Evolutionary conservation across 2,329 filamentous ascomycete species (phyloP).

Genomic region (Beauveria varroae): DNA sequence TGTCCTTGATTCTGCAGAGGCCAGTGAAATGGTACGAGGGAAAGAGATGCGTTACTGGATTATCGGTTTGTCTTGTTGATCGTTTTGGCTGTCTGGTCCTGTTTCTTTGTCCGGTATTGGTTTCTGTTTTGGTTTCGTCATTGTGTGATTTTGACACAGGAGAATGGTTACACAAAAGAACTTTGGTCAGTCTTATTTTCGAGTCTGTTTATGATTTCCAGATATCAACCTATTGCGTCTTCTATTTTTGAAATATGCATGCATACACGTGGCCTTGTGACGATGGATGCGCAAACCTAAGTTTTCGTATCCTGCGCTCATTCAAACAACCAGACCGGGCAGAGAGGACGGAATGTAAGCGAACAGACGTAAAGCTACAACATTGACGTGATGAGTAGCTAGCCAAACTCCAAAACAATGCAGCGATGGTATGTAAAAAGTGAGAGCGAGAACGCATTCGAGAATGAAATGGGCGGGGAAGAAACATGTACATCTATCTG

Average conservation of each 20-base stretch:
- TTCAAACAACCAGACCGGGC: neutral
- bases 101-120: neutral
- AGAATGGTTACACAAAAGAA: constrained; percentile 13
- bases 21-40: neutral
- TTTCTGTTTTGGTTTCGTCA: neutral
- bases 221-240: neutral
- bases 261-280: neutral
- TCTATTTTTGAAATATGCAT: neutral
- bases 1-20: neutral
- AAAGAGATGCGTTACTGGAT: neutral
- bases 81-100: neutral
- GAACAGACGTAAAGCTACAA: neutral
- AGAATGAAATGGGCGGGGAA: neutral
- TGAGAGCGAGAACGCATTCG: neutral
- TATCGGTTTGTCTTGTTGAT: neutral
- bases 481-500: neutral
- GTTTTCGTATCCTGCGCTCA: neutral
- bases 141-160: constrained; percentile 2
- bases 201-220: neutral
- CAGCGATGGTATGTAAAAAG: constrained; percentile 6
- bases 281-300: neutral
- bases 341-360: neutral
- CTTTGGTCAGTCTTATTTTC: neutral
- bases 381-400: neutral
- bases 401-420: constrained; percentile 6